Evolutionary conservation across 441 rosid species (phyloP), one percentile per base, ranked within the genome.

Genomic region (Populus hybrid): DNA sequence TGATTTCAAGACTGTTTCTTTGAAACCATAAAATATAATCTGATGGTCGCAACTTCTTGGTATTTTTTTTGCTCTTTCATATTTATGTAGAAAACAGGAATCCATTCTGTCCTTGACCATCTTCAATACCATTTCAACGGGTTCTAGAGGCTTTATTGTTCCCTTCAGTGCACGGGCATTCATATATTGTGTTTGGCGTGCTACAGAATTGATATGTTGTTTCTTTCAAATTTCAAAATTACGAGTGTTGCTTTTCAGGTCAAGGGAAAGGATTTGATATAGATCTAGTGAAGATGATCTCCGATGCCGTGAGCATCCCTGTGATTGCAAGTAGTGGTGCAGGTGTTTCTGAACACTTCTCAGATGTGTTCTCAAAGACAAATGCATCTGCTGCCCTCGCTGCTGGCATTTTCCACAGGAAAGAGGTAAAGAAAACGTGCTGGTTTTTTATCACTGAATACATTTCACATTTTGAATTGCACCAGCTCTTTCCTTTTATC

Each of bases 291-390:
- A 86, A 91, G 84, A 81, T 92, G 88, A 89, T 94, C 56, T 91
- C 98, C 2, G 96, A 96, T 76, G 91, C 96, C 24, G 98, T 94
- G 79, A 90, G 87, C 87, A 92, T 93, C 74, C 99, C 99, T 7
- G 97, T 96, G 72, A 94, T 94, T 12, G 98, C 99, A 69, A 96
- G 99, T 83, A 96, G 99, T 40, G 98, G 98, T 24, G 99, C 97
- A 9, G 99, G 98, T 72, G 74, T 82, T 76, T 89, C 81, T 16
- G 89, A 88, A 56, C 98, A 94, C 83, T 96, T 96, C 89, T 85
- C 95, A 0, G 96, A 93, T 85, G 98, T 92, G 28, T 96, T 93
- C 80, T 79, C 40, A 56, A 85, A 84, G 85, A 90, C 98, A 71
- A 92, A 91, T 79, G 98, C 98, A 74, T 94, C 98, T 9, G 99